Conservation (phyloP, 1,139 yeast species). For the Nakaseomyces delphensis region DNA sequence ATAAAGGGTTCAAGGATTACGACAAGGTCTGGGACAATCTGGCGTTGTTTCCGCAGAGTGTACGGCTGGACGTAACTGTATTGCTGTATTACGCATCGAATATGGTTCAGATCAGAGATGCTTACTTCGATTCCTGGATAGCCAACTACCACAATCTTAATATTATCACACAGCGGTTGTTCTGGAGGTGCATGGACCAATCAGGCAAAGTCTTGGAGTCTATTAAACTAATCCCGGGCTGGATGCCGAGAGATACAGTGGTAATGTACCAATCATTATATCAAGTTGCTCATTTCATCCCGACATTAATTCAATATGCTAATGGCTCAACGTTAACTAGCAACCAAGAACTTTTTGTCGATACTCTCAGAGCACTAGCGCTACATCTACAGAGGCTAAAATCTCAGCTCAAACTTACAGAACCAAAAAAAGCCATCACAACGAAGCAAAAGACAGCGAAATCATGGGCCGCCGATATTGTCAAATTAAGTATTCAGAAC, state of each 20-base stretch:
- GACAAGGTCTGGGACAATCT: conserved; percentile 17
- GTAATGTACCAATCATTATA: conserved; percentile 18
- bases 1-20: conserved; percentile 16
- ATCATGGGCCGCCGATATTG: conserved; percentile 18
- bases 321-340: conserved; percentile 5
- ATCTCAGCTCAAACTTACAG: neutral
- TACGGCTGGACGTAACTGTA: conserved; percentile 18
- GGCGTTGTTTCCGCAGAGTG: conserved; percentile 13
- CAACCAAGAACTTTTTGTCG: conserved; percentile 13
- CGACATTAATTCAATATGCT: neutral
- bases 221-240: conserved; percentile 2
- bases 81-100: conserved; percentile 21
- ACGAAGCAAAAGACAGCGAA: conserved; percentile 8
- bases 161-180: conserved; percentile 22
- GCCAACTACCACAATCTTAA: conserved; percentile 15
- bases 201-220: conserved; percentile 9
- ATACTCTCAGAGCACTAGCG: conserved; percentile 8
- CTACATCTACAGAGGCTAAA: neutral
- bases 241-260: conserved; percentile 8
- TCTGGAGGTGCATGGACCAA: conserved; percentile 21
- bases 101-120: conserved; percentile 11
- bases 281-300: conserved; percentile 11
- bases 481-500: conserved; percentile 23
- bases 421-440: neutral
- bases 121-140: conserved; percentile 18